Percentiles rank a stretch among this genome's conserved stretches.
phyloP scores from a whole-genome alignment of 805 yeast genomes.

The Crinitomyces ghanaensis region DNA sequence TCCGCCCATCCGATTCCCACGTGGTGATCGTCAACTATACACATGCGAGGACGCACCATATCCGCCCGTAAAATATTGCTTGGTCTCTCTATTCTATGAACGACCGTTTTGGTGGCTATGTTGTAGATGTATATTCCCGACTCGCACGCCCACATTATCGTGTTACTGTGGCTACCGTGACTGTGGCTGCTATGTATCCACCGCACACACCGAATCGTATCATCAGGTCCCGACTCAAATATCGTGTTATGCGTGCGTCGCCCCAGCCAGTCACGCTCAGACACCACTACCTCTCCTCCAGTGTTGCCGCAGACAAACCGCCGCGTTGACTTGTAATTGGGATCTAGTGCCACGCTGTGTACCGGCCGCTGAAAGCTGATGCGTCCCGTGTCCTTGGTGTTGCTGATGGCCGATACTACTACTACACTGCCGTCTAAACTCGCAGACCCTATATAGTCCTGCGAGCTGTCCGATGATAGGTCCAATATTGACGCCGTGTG shows the following conservation, averaged over 20 bases:
- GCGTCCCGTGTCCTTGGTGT: constrained; percentile 53
- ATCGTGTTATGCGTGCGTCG: constrained; percentile 58
- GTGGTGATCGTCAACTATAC: constrained; percentile 51
- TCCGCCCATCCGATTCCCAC: constrained; percentile 76
- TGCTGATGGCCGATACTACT: constrained; percentile 62
- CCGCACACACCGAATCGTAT: constrained; percentile 60
- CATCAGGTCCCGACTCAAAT: constrained; percentile 35
- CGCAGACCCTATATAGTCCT: constrained; percentile 67
- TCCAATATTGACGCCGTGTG: constrained; percentile 78
- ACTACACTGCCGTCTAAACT: constrained; percentile 91
- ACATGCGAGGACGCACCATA: constrained; percentile 71
- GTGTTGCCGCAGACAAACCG: constrained; percentile 82
- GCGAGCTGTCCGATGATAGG: constrained; percentile 63
- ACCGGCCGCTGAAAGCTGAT: constrained; percentile 81
- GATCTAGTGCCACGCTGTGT: constrained; percentile 74
- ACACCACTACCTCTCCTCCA: constrained; percentile 66
- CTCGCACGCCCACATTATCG: constrained; percentile 77
- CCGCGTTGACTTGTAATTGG: constrained; percentile 47
- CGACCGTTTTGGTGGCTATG: constrained; percentile 35
- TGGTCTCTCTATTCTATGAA: constrained; percentile 49
- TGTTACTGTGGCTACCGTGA: too few species aligned
- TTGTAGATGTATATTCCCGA: constrained; percentile 64
- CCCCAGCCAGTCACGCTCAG: constrained; percentile 81
- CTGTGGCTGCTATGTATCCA: too few species aligned
- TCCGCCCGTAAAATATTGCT: constrained; percentile 52